A percentile compares a stretch with the other conserved stretches of the same genome.
These are phyloP conservation scores for Calonectria pseudoturangicola DNA, from an alignment of 2,329 filamentous ascomycete genomes.

Conservation along the genomic window DNA sequence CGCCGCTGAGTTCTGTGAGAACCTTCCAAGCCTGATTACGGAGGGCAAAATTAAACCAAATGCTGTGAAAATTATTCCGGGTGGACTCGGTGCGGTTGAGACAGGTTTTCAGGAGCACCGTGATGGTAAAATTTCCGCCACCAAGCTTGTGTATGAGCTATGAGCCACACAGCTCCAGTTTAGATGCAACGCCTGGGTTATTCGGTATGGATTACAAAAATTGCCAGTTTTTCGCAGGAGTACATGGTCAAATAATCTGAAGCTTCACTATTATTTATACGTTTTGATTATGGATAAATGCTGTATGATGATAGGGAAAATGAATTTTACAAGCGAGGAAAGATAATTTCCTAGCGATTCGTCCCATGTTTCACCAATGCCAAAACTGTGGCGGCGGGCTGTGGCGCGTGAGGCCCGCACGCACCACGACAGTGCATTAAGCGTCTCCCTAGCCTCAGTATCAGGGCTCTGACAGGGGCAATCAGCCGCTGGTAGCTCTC, in stretches of 20 bases:
- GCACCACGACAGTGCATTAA: conserved; percentile 19
- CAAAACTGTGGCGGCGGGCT: conserved; percentile 32
- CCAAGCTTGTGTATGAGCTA: conserved; percentile 62
- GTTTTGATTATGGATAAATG: too few relatives aligned
- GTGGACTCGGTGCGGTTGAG: conserved; percentile 57
- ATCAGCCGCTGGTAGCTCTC: conserved; percentile 32
- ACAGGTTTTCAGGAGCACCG: conserved; percentile 62
- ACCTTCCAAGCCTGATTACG: conserved; percentile 59
- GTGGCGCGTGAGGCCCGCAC: conserved; percentile 35
- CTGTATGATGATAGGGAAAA: too few relatives aligned
- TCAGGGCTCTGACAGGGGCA: conserved; percentile 33
- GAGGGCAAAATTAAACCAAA: conserved; percentile 61
- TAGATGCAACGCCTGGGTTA: not conserved
- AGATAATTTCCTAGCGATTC: not conserved
- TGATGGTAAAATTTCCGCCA: conserved; percentile 61
- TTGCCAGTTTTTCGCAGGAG: not conserved
- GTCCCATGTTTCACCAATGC: conserved; percentile 1
- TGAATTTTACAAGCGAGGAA: not conserved
- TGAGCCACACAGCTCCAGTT: conserved; percentile 3
- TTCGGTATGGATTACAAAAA: not conserved
- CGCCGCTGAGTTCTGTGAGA: conserved; percentile 60
- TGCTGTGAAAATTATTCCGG: conserved; percentile 52
- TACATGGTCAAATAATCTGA: not conserved
- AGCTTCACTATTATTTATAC: not conserved
- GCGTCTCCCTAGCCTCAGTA: conserved; percentile 26